Base-by-base conservation (phyloP, 169 alveolate species). In the Plasmodium cynomolgi region DNA sequence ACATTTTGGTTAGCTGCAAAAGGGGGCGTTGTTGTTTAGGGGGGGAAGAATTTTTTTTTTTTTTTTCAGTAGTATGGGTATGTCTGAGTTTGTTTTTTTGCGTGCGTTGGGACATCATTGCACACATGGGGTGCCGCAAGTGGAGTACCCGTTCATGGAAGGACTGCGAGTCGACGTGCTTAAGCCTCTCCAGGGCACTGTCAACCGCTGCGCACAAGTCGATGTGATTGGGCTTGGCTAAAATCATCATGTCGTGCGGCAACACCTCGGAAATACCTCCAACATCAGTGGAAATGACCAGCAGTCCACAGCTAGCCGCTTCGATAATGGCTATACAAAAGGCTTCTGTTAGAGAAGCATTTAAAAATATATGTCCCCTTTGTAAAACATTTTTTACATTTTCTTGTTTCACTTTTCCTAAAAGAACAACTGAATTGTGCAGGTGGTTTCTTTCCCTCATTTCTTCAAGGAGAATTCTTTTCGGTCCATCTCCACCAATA, bases 271-370 rank as follows among this genome's bases (percentile, higher is more conserved):
- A 99, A 0, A 99, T 98, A 3, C 99, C 99, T 11, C 99, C 99
- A 17, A 99, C 99, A 94, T 98, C 97, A 26, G 99, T 99, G 1
- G 99, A 97, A 7, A 99, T 99, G 20, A 99, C 99, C 81, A 98
- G 96, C 26, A 99, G 96, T 6, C 99, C 99, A 72, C 99, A 98
- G n/a, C 99, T 98, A 17, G 99, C 99, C 26, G 99, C 99, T 95
- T 99, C 99, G 26, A 93, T 83, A 3, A 99, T 98, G 33, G 99
- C 99, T n/a, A 99, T 99, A 95, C 99, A 99, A 97, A 99, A 99
- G 6, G 99, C 99, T 95, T 99, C 99, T 6, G 99, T 98, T 84
- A 99, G 97, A 33, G 99, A 99, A 73, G 99, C 97, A 96, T 99
- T 99, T 85, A 99, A 97, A 97, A 99, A 99, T 37, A 99, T 99